Evolutionary conservation across 768 basidiomycete genomes (phyloP).

Genomic region (Boletus bicolor): DNA sequence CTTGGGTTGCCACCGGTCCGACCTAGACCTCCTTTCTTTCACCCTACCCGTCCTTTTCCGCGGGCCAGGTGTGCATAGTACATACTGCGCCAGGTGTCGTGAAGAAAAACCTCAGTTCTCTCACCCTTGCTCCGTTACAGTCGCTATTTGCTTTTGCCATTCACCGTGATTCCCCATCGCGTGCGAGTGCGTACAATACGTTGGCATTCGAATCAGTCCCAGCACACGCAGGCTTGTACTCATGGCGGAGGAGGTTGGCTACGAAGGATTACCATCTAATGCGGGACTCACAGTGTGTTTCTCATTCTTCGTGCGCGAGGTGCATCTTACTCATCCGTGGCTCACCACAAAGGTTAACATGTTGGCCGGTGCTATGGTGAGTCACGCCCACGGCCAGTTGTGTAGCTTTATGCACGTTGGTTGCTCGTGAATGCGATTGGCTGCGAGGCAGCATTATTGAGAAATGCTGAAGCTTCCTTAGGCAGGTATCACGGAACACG

Average conservation of each 20-base stretch:
- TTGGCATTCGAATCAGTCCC: conserved; percentile 5
- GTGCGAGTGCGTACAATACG: conserved; percentile 6
- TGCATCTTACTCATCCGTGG: conserved; percentile 14
- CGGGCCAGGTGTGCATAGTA: neutral
- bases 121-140: neutral
- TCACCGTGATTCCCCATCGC: neutral
- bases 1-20: neutral
- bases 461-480: conserved; percentile 34
- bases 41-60: neutral
- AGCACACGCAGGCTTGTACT: conserved; percentile 11
- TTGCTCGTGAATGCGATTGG: neutral
- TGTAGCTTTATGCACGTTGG: neutral
- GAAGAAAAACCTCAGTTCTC: conserved; percentile 3
- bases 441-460: neutral
- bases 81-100: neutral
- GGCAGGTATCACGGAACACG: conserved; percentile 99
- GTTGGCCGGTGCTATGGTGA: conserved; percentile 92
- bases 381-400: conserved; percentile 31
- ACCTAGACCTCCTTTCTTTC: neutral
- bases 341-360: conserved; percentile 72
- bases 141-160: neutral
- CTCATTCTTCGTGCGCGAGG: conserved; percentile 6
- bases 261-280: conserved; percentile 69
- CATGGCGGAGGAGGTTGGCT: conserved; percentile 51
- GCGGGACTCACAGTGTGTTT: conserved; percentile 65